Conservation (phyloP, 352 stramenopile species). For the Globisporangium cylindrosporum region DNA sequence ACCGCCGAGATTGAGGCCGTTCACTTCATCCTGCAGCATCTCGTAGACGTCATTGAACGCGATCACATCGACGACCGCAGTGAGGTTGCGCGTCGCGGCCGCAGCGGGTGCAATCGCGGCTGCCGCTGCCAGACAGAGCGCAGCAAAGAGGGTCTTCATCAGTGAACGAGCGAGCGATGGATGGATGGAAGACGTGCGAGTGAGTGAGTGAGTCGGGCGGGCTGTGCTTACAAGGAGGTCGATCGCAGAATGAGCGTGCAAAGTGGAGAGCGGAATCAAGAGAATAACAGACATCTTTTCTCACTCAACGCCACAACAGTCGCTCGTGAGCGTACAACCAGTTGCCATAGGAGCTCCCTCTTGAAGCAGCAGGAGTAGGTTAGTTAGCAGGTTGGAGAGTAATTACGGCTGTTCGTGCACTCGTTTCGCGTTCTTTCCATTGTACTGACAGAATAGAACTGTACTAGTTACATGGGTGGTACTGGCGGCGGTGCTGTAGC, state of each 20-base stretch:
- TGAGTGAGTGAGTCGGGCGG: background rate
- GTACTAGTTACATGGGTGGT: background rate
- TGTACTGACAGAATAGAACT: background rate
- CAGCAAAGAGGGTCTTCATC: background rate
- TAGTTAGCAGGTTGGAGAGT: background rate
- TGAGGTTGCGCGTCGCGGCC: conserved; percentile 26
- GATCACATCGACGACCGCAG: conserved; percentile 57
- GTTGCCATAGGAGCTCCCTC: background rate
- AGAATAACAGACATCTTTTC: background rate
- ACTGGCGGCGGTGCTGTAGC: background rate
- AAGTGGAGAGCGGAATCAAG: background rate
- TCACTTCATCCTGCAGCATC: conserved; percentile 55
- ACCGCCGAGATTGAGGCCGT: conserved; percentile 56
- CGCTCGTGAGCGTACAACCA: background rate
- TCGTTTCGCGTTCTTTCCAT: background rate
- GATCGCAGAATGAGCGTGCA: background rate
- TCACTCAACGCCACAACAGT: background rate
- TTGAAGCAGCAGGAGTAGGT: background rate
- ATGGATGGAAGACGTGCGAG: background rate
- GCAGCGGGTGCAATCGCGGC: background rate
- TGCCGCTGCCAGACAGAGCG: background rate
- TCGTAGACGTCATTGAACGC: conserved; percentile 85
- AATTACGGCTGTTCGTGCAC: background rate
- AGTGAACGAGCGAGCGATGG: background rate
- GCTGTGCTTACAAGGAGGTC: background rate